Conservation (phyloP, 306 rosid genomes). For the Rosa persica region DNA sequence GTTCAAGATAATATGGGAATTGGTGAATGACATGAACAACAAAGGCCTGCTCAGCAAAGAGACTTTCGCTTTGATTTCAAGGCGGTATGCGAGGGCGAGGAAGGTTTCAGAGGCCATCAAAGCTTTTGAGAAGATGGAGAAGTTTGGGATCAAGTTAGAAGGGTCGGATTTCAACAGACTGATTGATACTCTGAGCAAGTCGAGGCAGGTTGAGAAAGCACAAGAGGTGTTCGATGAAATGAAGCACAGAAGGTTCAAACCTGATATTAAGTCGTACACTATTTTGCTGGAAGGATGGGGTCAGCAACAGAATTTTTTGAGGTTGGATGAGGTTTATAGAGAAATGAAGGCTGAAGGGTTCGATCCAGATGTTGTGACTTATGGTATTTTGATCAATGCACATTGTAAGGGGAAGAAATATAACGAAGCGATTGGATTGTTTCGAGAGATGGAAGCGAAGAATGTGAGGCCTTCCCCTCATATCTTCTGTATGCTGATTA, state of each 20-base stretch:
- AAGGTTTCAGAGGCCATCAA: conserved; percentile 56
- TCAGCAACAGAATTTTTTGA: conserved; percentile 59
- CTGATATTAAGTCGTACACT: conserved; percentile 72
- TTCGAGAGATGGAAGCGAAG: conserved; percentile 55
- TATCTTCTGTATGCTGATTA: conserved; percentile 71
- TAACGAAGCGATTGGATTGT: conserved; percentile 61
- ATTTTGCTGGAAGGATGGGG: conserved; percentile 89
- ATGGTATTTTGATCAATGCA: conserved; percentile 71
- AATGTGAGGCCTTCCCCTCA: conserved; percentile 65
- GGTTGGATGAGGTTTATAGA: conserved; percentile 67
- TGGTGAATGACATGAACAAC: conserved; percentile 69
- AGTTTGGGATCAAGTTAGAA: conserved; percentile 55
- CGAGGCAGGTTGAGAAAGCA: conserved; percentile 57
- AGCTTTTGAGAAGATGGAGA: conserved; percentile 68
- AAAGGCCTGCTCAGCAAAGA: conserved; percentile 50
- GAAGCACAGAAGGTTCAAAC: conserved; percentile 50
- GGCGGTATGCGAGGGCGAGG: conserved; percentile 67
- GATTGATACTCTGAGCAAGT: conserved; percentile 64
- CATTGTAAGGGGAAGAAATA: conserved; percentile 59
- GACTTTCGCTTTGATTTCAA: conserved; percentile 59
- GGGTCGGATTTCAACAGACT: conserved; percentile 63
- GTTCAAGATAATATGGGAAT: conserved; percentile 69
- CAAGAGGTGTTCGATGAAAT: conserved; percentile 81
- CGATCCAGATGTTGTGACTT: conserved; percentile 72
- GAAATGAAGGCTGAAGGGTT: conserved; percentile 73